Percentiles rank a stretch among this genome's conserved stretches.
Conservation (phyloP, 2,329 filamentous ascomycete genomes). For the Cercospora sojina region DNA sequence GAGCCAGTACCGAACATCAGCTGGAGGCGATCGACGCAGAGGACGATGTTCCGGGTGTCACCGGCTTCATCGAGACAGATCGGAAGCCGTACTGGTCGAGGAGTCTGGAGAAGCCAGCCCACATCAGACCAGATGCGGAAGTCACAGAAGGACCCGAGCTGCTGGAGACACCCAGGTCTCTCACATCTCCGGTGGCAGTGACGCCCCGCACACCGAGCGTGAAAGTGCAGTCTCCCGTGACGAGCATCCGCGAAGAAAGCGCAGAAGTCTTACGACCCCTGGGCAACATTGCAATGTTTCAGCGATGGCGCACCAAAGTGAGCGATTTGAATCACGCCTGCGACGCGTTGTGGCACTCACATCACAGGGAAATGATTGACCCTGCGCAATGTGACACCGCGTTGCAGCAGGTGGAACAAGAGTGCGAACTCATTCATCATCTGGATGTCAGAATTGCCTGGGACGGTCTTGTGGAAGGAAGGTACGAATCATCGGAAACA, state of each 20-base stretch:
- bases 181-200: neutral
- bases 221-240: neutral
- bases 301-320: neutral
- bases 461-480: neutral
- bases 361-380: neutral
- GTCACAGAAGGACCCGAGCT: neutral
- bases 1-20: neutral
- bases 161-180: neutral
- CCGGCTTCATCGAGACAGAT: neutral
- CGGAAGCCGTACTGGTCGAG: conserved; percentile 1
- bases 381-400: neutral
- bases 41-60: neutral
- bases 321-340: conserved; percentile 5
- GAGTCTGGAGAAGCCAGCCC: neutral
- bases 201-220: neutral
- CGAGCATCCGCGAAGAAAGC: neutral
- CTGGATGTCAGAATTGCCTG: neutral
- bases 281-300: neutral
- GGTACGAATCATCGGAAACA: neutral
- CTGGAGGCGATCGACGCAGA: neutral
- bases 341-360: neutral
- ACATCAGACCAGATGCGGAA: neutral
- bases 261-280: neutral
- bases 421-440: neutral
- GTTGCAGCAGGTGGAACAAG: neutral